Conservation (phyloP, 139 green algal genomes). For the Chlorella vulgaris region DNA sequence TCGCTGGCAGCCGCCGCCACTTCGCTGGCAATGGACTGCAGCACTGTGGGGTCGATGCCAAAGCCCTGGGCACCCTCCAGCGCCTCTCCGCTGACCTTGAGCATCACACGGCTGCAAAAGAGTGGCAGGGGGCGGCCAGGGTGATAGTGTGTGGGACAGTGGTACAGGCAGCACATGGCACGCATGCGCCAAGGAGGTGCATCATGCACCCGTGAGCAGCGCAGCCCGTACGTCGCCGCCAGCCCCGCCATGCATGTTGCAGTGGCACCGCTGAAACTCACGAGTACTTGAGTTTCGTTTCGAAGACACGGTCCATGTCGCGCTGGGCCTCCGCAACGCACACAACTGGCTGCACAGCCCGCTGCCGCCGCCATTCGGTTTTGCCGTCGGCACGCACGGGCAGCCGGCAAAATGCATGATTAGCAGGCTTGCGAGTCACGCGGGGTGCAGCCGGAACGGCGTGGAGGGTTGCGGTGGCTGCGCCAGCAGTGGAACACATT, state of each 20-base stretch:
- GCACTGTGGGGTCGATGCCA: constrained; percentile 89
- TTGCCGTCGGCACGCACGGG: too few species aligned
- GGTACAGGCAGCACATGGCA: not conserved
- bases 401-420: too few species aligned
- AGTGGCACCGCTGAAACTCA: not conserved
- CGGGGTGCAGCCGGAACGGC: too few species aligned
- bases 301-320: not conserved
- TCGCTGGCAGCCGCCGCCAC: constrained; percentile 65
- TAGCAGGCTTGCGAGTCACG: too few species aligned
- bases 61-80: constrained; percentile 79
- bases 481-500: too few species aligned
- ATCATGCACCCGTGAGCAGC: too few species aligned
- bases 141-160: too few species aligned
- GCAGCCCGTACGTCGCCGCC: too few species aligned
- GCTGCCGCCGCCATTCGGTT: not conserved
- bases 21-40: constrained; percentile 85
- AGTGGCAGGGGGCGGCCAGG: too few species aligned
- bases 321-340: constrained; percentile 23
- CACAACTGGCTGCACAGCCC: not conserved
- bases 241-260: too few species aligned
- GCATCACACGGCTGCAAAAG: constrained; percentile 74
- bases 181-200: not conserved
- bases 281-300: constrained; percentile 20
- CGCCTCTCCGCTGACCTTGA: constrained; percentile 95
- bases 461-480: too few species aligned